A percentile compares a stretch with the other conserved stretches of the same genome.
phyloP scores from a whole-genome alignment of 2,329 filamentous ascomycete genomes.

The Fusarium gaditjirri region DNA sequence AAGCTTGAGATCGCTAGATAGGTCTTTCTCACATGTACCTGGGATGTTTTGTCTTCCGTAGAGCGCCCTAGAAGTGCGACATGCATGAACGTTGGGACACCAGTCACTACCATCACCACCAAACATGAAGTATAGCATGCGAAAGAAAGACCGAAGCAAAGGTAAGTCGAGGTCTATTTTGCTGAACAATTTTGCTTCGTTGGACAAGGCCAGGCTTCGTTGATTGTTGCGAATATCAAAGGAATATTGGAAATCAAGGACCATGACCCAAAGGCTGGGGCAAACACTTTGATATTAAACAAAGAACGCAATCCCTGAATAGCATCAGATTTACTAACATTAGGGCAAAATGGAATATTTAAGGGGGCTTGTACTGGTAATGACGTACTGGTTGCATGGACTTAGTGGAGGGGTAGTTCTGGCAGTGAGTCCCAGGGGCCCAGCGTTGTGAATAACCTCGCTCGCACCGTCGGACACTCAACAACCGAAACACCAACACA shows the following conservation, averaged over 20 bases:
- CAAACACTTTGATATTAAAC: conserved; percentile 6
- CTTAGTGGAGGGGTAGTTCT: conserved; percentile 11
- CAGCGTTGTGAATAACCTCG: conserved; percentile 19
- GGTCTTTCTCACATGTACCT: not conserved
- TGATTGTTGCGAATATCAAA: not conserved
- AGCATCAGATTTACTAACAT: not conserved
- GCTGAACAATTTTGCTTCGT: not conserved
- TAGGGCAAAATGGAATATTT: not conserved
- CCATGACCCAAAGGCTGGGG: not conserved
- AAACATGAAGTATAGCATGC: not conserved
- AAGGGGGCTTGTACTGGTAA: not conserved
- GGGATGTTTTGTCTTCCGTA: not conserved
- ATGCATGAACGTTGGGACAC: not conserved
- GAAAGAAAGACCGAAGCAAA: not conserved
- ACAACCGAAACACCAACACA: not conserved
- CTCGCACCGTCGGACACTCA: not conserved
- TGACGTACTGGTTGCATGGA: not conserved
- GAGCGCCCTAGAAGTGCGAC: not conserved
- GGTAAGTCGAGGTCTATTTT: not conserved
- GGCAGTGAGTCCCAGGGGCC: conserved; percentile 4
- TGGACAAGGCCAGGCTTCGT: not conserved
- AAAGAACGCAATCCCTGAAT: not conserved
- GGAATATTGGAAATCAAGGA: not conserved
- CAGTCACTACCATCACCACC: not conserved
- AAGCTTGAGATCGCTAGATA: fast-evolving